Evolutionary conservation across 2,329 filamentous ascomycete genomes (phyloP).

Genomic region (Onygenales sp.): DNA sequence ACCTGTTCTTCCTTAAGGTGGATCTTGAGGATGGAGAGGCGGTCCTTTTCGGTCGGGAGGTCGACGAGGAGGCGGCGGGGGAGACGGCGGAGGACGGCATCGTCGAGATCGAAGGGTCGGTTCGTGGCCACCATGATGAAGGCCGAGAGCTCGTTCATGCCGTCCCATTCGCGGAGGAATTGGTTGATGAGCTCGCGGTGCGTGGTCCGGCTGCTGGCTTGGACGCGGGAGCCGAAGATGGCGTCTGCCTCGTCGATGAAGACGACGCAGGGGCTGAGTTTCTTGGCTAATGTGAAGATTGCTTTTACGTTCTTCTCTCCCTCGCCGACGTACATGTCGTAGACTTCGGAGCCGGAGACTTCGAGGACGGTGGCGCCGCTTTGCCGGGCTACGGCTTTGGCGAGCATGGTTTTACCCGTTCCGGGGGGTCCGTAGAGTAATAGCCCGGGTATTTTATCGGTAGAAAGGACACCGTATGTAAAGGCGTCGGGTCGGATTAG

Average conservation of each 20-base stretch:
- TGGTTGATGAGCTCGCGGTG: conserved; percentile 93
- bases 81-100: conserved; percentile 42
- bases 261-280: conserved; percentile 82
- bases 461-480: conserved; percentile 83
- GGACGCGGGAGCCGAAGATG: conserved; percentile 67
- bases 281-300: conserved; percentile 83
- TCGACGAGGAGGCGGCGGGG: conserved; percentile 41
- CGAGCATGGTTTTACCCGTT: conserved; percentile 54
- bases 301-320: conserved; percentile 93
- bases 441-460: conserved; percentile 81
- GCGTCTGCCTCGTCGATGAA: conserved; percentile 97
- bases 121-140: conserved; percentile 99
- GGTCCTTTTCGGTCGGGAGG: conserved; percentile 37
- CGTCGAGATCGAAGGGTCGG: conserved; percentile 83
- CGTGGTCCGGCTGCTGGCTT: conserved; percentile 53
- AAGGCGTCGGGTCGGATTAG: conserved; percentile 89
- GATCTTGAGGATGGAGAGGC: conserved; percentile 39
- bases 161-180: conserved; percentile 94
- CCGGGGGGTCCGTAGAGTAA: conserved; percentile 77
- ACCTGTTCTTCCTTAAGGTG: conserved; percentile 40
- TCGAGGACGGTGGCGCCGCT: conserved; percentile 65
- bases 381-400: conserved; percentile 56
- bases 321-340: conserved; percentile 94
- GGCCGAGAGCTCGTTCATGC: conserved; percentile 69
- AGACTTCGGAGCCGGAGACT: conserved; percentile 80